Conservation (phyloP, 2,329 filamentous ascomycete species). For the Drechmeria coniospora region DNA sequence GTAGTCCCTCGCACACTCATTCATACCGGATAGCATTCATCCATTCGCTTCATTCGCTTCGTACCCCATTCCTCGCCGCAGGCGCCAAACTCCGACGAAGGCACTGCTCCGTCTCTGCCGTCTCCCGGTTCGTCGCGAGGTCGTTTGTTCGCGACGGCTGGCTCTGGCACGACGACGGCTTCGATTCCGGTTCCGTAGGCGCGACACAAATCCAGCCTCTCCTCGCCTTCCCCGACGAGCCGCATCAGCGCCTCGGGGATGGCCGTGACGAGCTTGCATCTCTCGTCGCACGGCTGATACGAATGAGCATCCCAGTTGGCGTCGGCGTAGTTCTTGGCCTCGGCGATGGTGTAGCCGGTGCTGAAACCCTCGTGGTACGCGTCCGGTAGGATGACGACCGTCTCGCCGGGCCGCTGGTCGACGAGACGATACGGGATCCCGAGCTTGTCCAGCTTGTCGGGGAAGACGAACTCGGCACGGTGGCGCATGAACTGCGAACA, state of each 20-base stretch:
- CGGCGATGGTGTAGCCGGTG: conserved; percentile 24
- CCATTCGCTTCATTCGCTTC: conserved; percentile 5
- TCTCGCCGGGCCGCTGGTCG: conserved; percentile 23
- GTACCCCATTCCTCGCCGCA: conserved; percentile 1
- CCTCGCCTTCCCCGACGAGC: conserved; percentile 15
- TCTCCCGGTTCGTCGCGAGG: background rate
- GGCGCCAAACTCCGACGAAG: too few species aligned
- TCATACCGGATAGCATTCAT: too few species aligned
- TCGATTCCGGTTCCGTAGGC: conserved; percentile 8
- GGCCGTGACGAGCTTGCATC: conserved; percentile 18
- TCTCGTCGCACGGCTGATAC: conserved; percentile 19
- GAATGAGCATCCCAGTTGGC: conserved; percentile 17
- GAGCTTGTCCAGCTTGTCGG: conserved; percentile 21
- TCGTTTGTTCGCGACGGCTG: background rate
- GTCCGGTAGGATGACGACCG: conserved; percentile 23
- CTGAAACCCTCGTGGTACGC: conserved; percentile 26
- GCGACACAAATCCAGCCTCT: conserved; percentile 18
- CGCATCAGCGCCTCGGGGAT: conserved; percentile 20
- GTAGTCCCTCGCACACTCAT: too few species aligned
- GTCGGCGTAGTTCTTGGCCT: conserved; percentile 25
- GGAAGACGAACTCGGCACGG: conserved; percentile 24
- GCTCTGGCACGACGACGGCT: too few species aligned
- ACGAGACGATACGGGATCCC: conserved; percentile 21
- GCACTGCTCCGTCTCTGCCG: too few species aligned
- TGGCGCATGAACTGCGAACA: conserved; percentile 27